A percentile compares a stretch with the other conserved stretches of the same genome.
Evolutionary conservation across 345 rosid species (phyloP).

Genomic region (Diplotaxis tenuifolia): DNA sequence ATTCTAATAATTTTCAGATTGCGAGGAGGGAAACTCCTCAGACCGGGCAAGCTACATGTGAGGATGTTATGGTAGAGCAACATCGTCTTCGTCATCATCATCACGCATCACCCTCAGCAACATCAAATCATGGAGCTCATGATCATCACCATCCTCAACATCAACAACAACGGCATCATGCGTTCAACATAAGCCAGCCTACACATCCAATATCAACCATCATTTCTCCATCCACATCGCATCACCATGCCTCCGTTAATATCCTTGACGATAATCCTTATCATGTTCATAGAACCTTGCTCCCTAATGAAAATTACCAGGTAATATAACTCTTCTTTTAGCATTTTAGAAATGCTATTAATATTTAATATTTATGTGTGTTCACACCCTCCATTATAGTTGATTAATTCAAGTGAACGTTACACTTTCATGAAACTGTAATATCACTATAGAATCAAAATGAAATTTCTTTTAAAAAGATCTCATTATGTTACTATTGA

Average conservation of each 20-base stretch:
- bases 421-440: slow-evolving; percentile 13
- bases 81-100: slow-evolving; percentile 39
- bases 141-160: slow-evolving; percentile 41
- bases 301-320: slow-evolving; percentile 76
- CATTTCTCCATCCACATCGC: slow-evolving; percentile 68
- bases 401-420: background rate
- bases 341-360: background rate
- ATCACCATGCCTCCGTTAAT: slow-evolving; percentile 74
- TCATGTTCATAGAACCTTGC: slow-evolving; percentile 72
- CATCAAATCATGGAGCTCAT: slow-evolving; percentile 41
- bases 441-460: slow-evolving; percentile 1
- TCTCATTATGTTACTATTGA: background rate
- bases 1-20: slow-evolving; percentile 6
- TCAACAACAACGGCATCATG: slow-evolving; percentile 49
- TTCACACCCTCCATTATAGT: background rate
- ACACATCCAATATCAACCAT: slow-evolving; percentile 72
- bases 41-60: slow-evolving; percentile 30
- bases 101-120: slow-evolving; percentile 43
- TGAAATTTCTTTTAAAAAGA: background rate
- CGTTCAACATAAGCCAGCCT: slow-evolving; percentile 80
- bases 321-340: slow-evolving; percentile 34
- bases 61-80: slow-evolving; percentile 49
- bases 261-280: slow-evolving; percentile 44
- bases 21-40: slow-evolving; percentile 30
- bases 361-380: background rate